Percentiles rank a stretch among this genome's conserved stretches.
phyloP scores from a whole-genome alignment of 306 rosid species.

The Vigna hirtella region DNA sequence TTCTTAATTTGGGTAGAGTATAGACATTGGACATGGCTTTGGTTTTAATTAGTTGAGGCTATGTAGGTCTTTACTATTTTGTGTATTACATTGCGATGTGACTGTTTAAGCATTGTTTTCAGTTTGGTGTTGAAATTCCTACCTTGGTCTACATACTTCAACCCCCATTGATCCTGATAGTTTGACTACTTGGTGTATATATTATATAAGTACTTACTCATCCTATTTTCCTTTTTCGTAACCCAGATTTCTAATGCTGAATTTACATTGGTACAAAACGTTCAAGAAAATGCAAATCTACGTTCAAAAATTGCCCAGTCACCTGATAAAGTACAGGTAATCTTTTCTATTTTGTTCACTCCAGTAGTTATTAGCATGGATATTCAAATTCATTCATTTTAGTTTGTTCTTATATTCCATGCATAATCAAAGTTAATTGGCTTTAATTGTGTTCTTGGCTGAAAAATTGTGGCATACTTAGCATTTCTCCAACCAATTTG shows the following conservation, averaged over 20 bases:
- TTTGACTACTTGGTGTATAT: neutral
- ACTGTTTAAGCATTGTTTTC: neutral
- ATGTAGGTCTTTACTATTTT: neutral
- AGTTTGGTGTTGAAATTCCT: constrained; percentile 6
- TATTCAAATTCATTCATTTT: constrained; percentile 13
- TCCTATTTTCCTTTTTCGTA: constrained; percentile 9
- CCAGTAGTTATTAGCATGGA: neutral
- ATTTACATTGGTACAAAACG: constrained; percentile 71
- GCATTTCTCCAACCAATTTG: neutral
- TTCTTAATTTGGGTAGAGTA: constrained; percentile 7
- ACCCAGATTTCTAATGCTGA: constrained; percentile 81
- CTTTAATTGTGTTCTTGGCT: neutral
- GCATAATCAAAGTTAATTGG: constrained; percentile 22
- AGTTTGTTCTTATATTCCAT: constrained; percentile 5
- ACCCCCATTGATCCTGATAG: neutral
- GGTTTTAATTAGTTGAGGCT: neutral
- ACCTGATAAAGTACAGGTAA: constrained; percentile 91
- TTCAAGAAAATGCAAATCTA: constrained; percentile 78
- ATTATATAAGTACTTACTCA: neutral
- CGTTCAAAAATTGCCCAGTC: constrained; percentile 85
- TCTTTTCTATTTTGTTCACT: neutral
- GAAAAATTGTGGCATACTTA: neutral
- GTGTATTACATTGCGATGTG: neutral
- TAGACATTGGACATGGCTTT: constrained; percentile 1
- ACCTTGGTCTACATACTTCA: neutral